Evolutionary conservation across 176 grass and related monocot species (phyloP).

Genomic region (Poa annua): DNA sequence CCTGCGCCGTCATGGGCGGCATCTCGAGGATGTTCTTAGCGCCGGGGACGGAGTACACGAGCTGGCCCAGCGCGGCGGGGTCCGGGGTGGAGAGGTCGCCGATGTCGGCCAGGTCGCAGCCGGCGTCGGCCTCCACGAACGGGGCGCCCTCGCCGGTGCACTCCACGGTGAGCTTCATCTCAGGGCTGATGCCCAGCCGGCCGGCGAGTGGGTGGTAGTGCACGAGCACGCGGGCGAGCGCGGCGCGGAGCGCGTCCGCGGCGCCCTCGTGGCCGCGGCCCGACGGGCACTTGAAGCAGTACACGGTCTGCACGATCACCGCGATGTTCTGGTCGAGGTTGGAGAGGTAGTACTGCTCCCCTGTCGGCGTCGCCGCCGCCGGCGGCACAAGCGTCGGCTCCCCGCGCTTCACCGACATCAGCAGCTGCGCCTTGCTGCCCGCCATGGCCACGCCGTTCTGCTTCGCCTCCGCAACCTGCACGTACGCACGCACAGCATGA

Average conservation of each 20-base stretch:
- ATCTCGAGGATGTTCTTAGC: slow-evolving; percentile 95
- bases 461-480: slow-evolving; percentile 56
- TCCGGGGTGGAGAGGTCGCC: slow-evolving; percentile 76
- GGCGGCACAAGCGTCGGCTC: slow-evolving; percentile 63
- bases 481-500: background rate
- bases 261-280: slow-evolving; percentile 35
- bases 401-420: slow-evolving; percentile 56
- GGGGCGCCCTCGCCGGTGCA: slow-evolving; percentile 72
- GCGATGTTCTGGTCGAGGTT: slow-evolving; percentile 99
- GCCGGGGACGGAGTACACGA: slow-evolving; percentile 77
- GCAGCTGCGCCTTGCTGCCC: slow-evolving; percentile 27
- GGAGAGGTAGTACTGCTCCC: slow-evolving; percentile 82
- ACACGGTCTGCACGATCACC: slow-evolving; percentile 82
- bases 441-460: slow-evolving; percentile 34
- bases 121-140: slow-evolving; percentile 89
- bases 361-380: slow-evolving; percentile 60
- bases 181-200: slow-evolving; percentile 67
- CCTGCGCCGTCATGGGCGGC: slow-evolving; percentile 91
- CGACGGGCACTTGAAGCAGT: slow-evolving; percentile 68
- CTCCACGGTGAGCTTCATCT: slow-evolving; percentile 88
- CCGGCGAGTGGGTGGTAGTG: slow-evolving; percentile 91
- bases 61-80: slow-evolving; percentile 73
- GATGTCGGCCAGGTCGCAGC: slow-evolving; percentile 60
- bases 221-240: slow-evolving; percentile 76
- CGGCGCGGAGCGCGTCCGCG: slow-evolving; percentile 56